phyloP scores from a whole-genome alignment of 768 basidiomycete genomes.

The Tephrocybe sp. region DNA sequence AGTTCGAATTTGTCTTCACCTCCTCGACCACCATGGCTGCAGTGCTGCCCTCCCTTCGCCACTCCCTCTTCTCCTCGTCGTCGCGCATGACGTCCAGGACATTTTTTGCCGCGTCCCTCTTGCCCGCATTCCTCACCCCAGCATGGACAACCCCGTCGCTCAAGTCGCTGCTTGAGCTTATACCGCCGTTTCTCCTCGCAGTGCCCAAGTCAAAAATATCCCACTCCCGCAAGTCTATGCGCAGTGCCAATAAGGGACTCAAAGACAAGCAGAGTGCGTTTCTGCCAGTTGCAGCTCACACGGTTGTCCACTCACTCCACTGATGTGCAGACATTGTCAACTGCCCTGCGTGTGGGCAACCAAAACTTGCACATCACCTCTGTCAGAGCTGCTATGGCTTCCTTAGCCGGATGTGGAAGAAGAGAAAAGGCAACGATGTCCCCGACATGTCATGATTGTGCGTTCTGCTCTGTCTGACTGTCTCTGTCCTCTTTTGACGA shows the following conservation, averaged over 20 bases:
- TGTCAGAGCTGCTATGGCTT: slow-evolving; percentile 81
- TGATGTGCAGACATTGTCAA: slow-evolving; percentile 82
- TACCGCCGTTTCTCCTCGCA: slow-evolving; percentile 86
- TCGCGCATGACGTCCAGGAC: slow-evolving; percentile 11
- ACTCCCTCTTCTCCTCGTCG: slow-evolving; percentile 9
- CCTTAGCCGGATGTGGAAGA: slow-evolving; percentile 67
- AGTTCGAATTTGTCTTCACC: slow-evolving; percentile 32
- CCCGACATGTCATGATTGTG: slow-evolving; percentile 38
- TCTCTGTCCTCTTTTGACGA: not conserved
- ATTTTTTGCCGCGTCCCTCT: slow-evolving; percentile 17
- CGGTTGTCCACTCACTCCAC: slow-evolving; percentile 6
- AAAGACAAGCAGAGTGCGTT: slow-evolving; percentile 88
- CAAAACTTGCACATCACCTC: slow-evolving; percentile 87
- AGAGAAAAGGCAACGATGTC: slow-evolving; percentile 32
- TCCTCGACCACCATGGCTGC: slow-evolving; percentile 32
- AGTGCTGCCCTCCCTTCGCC: slow-evolving; percentile 21
- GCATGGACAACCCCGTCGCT: slow-evolving; percentile 40
- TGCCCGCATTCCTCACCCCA: slow-evolving; percentile 22
- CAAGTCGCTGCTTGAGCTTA: slow-evolving; percentile 59
- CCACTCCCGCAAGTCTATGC: slow-evolving; percentile 94
- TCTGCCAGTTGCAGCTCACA: not conserved
- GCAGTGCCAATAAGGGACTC: slow-evolving; percentile 90
- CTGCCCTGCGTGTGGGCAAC: slow-evolving; percentile 86
- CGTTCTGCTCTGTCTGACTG: not conserved
- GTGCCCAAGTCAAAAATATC: slow-evolving; percentile 95